Conservation (phyloP, 495 filamentous ascomycete genomes). For the Annulohypoxylon moriforme region DNA sequence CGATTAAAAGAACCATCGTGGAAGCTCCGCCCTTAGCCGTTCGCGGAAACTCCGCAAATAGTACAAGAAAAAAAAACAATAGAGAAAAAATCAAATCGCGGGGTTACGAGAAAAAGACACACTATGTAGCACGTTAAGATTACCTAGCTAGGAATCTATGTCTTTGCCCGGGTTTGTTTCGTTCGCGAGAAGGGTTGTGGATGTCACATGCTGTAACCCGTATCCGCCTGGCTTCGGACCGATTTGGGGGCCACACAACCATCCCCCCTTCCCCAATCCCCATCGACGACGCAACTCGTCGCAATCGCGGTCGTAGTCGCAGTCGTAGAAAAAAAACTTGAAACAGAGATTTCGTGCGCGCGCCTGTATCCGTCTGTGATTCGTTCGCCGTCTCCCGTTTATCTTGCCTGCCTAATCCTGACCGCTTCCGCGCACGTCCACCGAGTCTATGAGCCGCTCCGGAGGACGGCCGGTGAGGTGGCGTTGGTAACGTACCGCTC, state of each 20-base stretch:
- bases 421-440: constrained; percentile 8
- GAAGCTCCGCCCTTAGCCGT: neutral
- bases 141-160: neutral
- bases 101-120: neutral
- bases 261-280: neutral
- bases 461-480: neutral
- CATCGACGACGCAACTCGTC: neutral
- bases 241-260: constrained; percentile 5
- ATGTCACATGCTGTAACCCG: constrained; percentile 32
- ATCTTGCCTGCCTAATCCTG: constrained; percentile 12
- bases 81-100: neutral
- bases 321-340: constrained; percentile 1
- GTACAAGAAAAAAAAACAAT: neutral
- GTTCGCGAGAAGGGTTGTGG: neutral
- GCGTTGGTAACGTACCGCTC: neutral
- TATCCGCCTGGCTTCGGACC: constrained; percentile 17
- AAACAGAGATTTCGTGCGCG: neutral
- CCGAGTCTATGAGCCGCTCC: neutral
- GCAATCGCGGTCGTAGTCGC: neutral
- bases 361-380: constrained; percentile 6
- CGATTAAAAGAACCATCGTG: neutral
- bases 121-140: neutral
- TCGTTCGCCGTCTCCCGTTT: constrained; percentile 11
- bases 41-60: constrained; percentile 7
- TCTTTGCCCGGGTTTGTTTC: constrained; percentile 5